phyloP scores from a whole-genome alignment of 2,329 filamentous ascomycete genomes.

The Pseudogymnoascus sp. region DNA sequence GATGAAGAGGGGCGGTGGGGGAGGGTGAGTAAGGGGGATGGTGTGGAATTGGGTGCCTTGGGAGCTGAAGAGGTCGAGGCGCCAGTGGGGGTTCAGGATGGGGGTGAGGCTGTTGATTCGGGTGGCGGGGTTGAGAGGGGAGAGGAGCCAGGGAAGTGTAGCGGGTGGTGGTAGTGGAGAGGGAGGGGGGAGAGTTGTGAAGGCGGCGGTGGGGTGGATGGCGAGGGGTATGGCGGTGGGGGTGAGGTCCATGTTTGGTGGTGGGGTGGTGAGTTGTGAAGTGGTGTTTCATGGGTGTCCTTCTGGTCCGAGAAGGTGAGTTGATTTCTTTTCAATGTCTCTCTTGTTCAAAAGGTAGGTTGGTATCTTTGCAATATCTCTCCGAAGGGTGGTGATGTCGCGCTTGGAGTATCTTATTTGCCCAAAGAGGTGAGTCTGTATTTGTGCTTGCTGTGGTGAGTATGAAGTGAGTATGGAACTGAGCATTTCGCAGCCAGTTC shows the following conservation, averaged over 20 bases:
- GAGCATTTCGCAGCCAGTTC: neutral
- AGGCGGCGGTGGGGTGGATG: neutral
- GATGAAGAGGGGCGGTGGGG: constrained; percentile 42
- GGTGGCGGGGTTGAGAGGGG: constrained; percentile 51
- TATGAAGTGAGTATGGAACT: neutral
- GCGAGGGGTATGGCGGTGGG: neutral
- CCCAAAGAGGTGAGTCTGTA: neutral
- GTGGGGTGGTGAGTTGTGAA: neutral
- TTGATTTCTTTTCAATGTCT: neutral
- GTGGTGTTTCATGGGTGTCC: neutral
- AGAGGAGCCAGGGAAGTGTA: constrained; percentile 20
- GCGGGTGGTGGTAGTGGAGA: neutral
- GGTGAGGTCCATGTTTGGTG: neutral
- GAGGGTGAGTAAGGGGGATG: constrained; percentile 41
- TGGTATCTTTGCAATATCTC: neutral
- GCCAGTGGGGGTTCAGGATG: constrained; percentile 40
- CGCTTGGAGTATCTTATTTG: neutral
- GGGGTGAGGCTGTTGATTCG: constrained; percentile 47
- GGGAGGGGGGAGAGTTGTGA: neutral
- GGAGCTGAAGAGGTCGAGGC: constrained; percentile 49
- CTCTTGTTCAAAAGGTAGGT: neutral
- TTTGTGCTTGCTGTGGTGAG: neutral
- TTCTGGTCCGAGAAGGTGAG: neutral
- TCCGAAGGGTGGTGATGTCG: neutral
- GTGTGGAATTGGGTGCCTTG: constrained; percentile 50